Base-by-base conservation (phyloP, 1,139 yeast species). In the Suhomyces panamericanus region DNA sequence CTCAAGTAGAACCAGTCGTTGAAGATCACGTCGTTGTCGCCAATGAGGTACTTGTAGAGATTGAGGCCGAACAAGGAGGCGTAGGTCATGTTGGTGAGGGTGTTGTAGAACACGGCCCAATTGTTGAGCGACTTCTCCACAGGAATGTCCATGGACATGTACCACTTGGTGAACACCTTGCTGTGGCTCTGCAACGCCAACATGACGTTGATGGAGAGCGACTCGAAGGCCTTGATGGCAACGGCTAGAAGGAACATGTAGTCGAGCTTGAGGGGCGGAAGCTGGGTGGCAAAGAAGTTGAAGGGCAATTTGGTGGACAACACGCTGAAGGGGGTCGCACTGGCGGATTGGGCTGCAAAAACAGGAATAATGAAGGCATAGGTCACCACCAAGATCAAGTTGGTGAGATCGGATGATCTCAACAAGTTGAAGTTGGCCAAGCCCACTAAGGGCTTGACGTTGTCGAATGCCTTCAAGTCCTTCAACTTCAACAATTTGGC, bases 61-160 rank as follows among this genome's bases (percentile, higher is more conserved):
- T 74, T 74, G 51, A 72, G 60, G 9, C 79, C 78, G 51, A 73
- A 58, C 39, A 75, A 69, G 6, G 78, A 64, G 6, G 79, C 66
- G 50, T 76, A 76, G 11, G 78, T 72, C 55, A 75, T 61, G 48
- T 71, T 71, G 32, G 70, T 71, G 49, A 75, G 60, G 1, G 76
- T 63, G 56, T 87, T 87, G 66, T 85, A 87, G 41, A 86, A 63
- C 7, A 82, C 77, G 51, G 87, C 85, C 90, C 95, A 88, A 55
- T 85, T 87, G 53, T 81, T 79, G 58, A 83, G 83, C 0, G 95
- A 87, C 43, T 84, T 80, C 46, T 81, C 76, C 34, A 83, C 80
- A 6, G 88, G 80, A 41, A 81, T 72, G 36, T 89, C 90, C 60
- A 81, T 81, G 49, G 85, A 76, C 56, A 87, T 70, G 58, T 80